Evolutionary conservation across 208 protist species (phyloP).

Genomic region (Trichomonas vaginalis): DNA sequence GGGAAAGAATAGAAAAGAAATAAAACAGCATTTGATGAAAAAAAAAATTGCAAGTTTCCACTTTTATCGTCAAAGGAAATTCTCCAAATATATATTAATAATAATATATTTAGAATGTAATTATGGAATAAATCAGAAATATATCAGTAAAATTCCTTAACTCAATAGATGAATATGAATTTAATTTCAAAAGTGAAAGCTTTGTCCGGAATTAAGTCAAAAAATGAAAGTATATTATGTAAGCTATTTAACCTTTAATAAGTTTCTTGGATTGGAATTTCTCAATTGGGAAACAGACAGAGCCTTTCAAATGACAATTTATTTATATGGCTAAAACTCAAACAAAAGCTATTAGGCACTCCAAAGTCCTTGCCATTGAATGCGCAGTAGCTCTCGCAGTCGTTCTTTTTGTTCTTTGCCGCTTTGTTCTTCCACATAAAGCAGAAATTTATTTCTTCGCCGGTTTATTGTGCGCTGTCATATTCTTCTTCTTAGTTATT

Average conservation of each 20-base stretch:
- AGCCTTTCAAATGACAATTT: too few relatives aligned
- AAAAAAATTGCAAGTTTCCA: neutral
- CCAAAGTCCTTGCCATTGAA: neutral
- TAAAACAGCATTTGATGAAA: neutral
- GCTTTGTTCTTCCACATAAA: neutral
- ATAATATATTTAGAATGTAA: too few relatives aligned
- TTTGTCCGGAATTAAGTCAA: too few relatives aligned
- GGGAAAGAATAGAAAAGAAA: neutral
- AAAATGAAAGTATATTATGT: too few relatives aligned
- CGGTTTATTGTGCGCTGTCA: neutral
- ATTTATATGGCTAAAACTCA: neutral
- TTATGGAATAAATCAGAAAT: too few relatives aligned
- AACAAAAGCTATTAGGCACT: neutral
- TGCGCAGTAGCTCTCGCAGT: neutral
- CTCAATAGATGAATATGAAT: too few relatives aligned
- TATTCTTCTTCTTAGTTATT: conserved; percentile 10
- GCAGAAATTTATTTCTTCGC: neutral
- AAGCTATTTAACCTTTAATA: too few relatives aligned
- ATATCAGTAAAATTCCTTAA: too few relatives aligned
- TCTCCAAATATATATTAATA: too few relatives aligned
- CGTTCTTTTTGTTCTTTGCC: neutral
- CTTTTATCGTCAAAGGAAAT: neutral
- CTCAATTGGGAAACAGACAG: too few relatives aligned
- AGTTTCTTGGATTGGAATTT: too few relatives aligned
- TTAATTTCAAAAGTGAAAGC: too few relatives aligned